Evolutionary conservation across 176 grass and related monocot species (phyloP).

Genomic region (Triticum timopheevii): DNA sequence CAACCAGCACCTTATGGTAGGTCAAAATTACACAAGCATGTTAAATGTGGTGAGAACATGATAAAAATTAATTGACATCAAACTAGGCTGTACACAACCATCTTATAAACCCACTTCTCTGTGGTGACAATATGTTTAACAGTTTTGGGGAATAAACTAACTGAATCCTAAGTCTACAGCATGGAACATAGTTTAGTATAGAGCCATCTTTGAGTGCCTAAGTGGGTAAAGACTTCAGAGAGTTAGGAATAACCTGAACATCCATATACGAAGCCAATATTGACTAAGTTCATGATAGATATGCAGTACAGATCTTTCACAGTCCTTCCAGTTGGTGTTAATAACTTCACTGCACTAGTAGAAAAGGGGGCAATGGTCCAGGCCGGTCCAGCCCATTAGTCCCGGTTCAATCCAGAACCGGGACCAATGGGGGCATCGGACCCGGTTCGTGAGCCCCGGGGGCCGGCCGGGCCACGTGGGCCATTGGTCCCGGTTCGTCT

Average conservation of each 20-base stretch:
- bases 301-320: constrained; percentile 77
- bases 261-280: constrained; percentile 89
- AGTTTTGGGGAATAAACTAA: background rate
- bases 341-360: constrained; percentile 62
- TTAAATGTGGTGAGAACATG: background rate
- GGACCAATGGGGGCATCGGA: no score
- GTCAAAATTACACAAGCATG: background rate
- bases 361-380: no score
- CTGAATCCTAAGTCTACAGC: background rate
- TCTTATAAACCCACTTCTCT: background rate
- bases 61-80: background rate
- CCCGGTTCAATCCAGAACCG: no score
- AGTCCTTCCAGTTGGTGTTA: constrained; percentile 71
- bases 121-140: background rate
- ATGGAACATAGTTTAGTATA: constrained; percentile 5
- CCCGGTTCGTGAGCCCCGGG: no score
- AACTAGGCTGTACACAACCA: background rate
- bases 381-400: no score
- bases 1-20: constrained; percentile 2
- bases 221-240: background rate
- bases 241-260: constrained; percentile 83
- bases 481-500: no score
- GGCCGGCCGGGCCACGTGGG: no score
- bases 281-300: constrained; percentile 90
- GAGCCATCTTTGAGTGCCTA: background rate